Conservation (phyloP, 805 yeast genomes). For the Sporopachydermia quercuum region DNA sequence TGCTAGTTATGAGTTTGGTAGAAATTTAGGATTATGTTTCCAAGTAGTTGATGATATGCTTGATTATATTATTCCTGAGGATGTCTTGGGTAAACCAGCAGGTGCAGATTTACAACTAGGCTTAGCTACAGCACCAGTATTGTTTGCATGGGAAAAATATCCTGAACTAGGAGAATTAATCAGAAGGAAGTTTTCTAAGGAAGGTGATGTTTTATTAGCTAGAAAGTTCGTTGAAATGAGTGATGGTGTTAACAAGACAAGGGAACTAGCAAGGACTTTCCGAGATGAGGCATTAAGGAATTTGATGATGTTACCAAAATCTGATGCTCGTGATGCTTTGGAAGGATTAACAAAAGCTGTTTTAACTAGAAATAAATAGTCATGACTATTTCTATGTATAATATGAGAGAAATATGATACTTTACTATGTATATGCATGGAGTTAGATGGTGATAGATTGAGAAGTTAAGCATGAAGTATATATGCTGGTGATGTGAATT, state of each 20-base stretch:
- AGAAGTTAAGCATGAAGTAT: too few species aligned
- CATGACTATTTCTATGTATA: too few species aligned
- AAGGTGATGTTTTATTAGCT: slow-evolving; percentile 80
- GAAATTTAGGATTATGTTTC: slow-evolving; percentile 88
- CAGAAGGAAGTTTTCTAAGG: slow-evolving; percentile 61
- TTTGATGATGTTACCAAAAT: slow-evolving; percentile 58
- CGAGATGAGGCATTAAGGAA: slow-evolving; percentile 62
- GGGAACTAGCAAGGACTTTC: slow-evolving; percentile 61
- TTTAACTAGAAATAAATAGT: slow-evolving; percentile 60
- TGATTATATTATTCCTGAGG: slow-evolving; percentile 82
- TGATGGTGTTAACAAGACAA: slow-evolving; percentile 65
- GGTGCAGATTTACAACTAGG: slow-evolving; percentile 92
- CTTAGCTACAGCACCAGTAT: slow-evolving; percentile 90
- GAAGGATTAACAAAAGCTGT: slow-evolving; percentile 74
- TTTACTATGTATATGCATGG: too few species aligned
- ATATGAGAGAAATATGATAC: too few species aligned
- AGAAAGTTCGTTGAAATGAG: slow-evolving; percentile 54
- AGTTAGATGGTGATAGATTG: too few species aligned
- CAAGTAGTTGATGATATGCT: slow-evolving; percentile 93
- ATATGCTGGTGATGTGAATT: too few species aligned
- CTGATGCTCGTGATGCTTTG: slow-evolving; percentile 79
- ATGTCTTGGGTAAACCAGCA: slow-evolving; percentile 83
- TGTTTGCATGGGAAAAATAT: slow-evolving; percentile 83
- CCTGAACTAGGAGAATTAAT: slow-evolving; percentile 78
- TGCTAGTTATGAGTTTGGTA: slow-evolving; percentile 78